These are phyloP conservation scores for Mikania micrantha DNA, from an alignment of 129 eudicot genomes.

Conservation along the genomic window DNA sequence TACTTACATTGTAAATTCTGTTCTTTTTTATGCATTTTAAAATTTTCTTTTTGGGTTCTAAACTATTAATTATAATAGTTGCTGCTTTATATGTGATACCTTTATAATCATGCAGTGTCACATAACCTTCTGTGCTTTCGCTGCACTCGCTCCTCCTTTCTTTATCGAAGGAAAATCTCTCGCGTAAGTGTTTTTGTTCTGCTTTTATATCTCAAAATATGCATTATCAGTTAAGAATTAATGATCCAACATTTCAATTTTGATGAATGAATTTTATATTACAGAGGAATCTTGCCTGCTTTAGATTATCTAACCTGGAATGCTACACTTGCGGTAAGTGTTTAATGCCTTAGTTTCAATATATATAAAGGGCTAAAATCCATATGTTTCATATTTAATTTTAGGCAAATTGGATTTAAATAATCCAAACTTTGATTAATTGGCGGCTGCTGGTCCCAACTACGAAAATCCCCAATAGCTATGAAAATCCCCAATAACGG, in stretches of 20 bases:
- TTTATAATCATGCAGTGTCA: conserved; percentile 45
- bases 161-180: conserved; percentile 70
- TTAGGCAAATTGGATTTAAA: too few species aligned
- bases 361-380: background rate
- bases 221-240: background rate
- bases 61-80: background rate
- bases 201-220: background rate
- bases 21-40: background rate
- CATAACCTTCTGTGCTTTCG: conserved; percentile 58
- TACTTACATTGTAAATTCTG: conserved; percentile 44
- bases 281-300: conserved; percentile 89
- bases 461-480: too few species aligned
- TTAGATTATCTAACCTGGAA: conserved; percentile 44
- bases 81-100: conserved; percentile 1
- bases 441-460: too few species aligned
- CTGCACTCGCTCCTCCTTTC: conserved; percentile 86
- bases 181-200: conserved; percentile 39
- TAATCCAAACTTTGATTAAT: too few species aligned
- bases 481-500: too few species aligned
- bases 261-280: conserved; percentile 10
- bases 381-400: background rate
- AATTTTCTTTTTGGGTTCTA: background rate
- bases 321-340: conserved; percentile 64
- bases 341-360: background rate
- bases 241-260: background rate